A percentile compares a stretch with the other conserved stretches of the same genome.
These are phyloP conservation scores for Phytophthora pistaciae DNA, from an alignment of 352 stramenopile species.

Conservation along the genomic window DNA sequence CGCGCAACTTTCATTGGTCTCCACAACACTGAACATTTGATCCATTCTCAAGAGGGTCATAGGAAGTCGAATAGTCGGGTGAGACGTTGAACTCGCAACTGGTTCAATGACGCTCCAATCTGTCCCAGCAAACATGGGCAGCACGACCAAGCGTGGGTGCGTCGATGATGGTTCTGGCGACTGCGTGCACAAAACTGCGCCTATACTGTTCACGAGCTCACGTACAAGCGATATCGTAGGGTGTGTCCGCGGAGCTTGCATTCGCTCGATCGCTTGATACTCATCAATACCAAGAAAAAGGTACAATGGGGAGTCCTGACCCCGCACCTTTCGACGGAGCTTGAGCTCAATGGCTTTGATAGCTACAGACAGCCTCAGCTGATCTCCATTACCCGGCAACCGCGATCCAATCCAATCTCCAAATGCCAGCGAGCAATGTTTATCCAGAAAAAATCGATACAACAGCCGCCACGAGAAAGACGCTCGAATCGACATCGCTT, in stretches of 20 bases:
- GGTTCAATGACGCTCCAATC: too few relatives aligned
- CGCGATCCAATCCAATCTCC: not conserved
- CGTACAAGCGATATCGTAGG: constrained; percentile 15
- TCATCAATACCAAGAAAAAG: constrained; percentile 38
- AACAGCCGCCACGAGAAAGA: constrained; percentile 39
- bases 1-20: constrained; percentile 14
- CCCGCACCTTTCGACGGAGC: not conserved
- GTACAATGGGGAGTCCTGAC: constrained; percentile 17
- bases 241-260: not conserved
- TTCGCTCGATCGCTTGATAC: constrained; percentile 26
- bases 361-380: not conserved
- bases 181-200: too few relatives aligned
- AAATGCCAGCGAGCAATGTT: constrained; percentile 29
- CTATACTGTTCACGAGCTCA: too few relatives aligned
- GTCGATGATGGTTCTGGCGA: too few relatives aligned
- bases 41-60: constrained; percentile 31
- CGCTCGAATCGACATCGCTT: constrained; percentile 34
- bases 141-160: constrained; percentile 20
- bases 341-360: not conserved
- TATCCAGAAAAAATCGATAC: constrained; percentile 37
- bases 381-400: not conserved
- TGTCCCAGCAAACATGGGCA: constrained; percentile 41
- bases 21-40: constrained; percentile 29
- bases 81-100: too few relatives aligned
- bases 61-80: too few relatives aligned